phyloP scores from a whole-genome alignment of 2,329 filamentous ascomycete genomes.

The Penicillium sp. region DNA sequence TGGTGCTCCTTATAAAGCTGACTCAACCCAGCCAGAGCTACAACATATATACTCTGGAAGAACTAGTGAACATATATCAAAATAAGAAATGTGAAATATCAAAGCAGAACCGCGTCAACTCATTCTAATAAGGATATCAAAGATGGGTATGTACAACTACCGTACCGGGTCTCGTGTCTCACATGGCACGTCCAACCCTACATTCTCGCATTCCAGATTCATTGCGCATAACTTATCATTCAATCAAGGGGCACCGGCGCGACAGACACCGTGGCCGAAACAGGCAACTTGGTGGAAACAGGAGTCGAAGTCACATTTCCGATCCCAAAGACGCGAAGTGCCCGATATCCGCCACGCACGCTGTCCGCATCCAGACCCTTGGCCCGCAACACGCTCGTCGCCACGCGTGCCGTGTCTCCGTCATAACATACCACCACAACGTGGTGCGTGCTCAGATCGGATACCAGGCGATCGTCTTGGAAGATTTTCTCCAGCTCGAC shows the following conservation, averaged over 20 bases:
- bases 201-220: slow-evolving; percentile 8
- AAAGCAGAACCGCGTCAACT: no score
- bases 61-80: no score
- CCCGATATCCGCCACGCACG: slow-evolving; percentile 41
- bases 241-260: slow-evolving; percentile 16
- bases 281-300: slow-evolving; percentile 3
- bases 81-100: no score
- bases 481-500: slow-evolving; percentile 44
- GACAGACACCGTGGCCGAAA: slow-evolving; percentile 16
- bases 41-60: no score
- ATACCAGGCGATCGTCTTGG: slow-evolving; percentile 18
- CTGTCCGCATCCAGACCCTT: slow-evolving; percentile 47
- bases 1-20: no score
- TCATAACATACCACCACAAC: slow-evolving; percentile 50
- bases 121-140: no score
- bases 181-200: slow-evolving; percentile 14
- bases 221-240: not conserved
- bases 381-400: slow-evolving; percentile 50
- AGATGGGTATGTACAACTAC: not conserved
- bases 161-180: slow-evolving; percentile 14
- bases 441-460: slow-evolving; percentile 28
- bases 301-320: slow-evolving; percentile 15
- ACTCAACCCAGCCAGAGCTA: no score
- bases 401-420: slow-evolving; percentile 51
- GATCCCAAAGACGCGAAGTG: slow-evolving; percentile 25